phyloP scores from a whole-genome alignment of 768 basidiomycete genomes.

The Rhizopogon vinicolor region DNA sequence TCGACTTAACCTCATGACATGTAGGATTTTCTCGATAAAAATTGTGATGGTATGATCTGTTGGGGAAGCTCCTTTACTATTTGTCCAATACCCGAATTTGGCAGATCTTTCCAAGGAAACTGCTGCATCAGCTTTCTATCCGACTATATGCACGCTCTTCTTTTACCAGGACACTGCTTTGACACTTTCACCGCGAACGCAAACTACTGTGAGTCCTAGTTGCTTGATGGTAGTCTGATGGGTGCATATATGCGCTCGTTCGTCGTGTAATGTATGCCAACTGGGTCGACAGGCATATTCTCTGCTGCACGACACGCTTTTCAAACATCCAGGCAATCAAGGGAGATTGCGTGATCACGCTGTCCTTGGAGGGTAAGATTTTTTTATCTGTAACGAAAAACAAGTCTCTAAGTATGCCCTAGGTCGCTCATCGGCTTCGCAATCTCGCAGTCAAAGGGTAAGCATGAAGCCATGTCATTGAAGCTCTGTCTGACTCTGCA shows the following conservation, averaged over 20 bases:
- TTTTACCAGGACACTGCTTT: conserved; percentile 21
- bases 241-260: conserved; percentile 24
- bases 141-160: conserved; percentile 33
- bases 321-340: conserved; percentile 37
- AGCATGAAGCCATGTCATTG: not conserved
- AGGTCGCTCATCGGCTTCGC: conserved; percentile 45
- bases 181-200: conserved; percentile 15
- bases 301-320: conserved; percentile 45
- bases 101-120: conserved; percentile 15
- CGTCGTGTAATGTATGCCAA: conserved; percentile 14
- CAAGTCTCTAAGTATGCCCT: conserved; percentile 2
- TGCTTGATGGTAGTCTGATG: conserved; percentile 1
- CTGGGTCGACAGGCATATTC: conserved; percentile 43
- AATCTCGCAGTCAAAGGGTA: conserved; percentile 46
- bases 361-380: conserved; percentile 45
- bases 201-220: not conserved
- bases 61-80: not conserved
- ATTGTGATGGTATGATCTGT: conserved; percentile 10
- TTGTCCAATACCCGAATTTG: not conserved
- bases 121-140: conserved; percentile 23
- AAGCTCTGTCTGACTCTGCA: not conserved
- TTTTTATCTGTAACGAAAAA: not conserved
- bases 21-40: conserved; percentile 21
- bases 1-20: conserved; percentile 3
- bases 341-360: conserved; percentile 38